Conservation (phyloP, 2,329 filamentous ascomycete species). For the Arthrocladium fulminans region DNA sequence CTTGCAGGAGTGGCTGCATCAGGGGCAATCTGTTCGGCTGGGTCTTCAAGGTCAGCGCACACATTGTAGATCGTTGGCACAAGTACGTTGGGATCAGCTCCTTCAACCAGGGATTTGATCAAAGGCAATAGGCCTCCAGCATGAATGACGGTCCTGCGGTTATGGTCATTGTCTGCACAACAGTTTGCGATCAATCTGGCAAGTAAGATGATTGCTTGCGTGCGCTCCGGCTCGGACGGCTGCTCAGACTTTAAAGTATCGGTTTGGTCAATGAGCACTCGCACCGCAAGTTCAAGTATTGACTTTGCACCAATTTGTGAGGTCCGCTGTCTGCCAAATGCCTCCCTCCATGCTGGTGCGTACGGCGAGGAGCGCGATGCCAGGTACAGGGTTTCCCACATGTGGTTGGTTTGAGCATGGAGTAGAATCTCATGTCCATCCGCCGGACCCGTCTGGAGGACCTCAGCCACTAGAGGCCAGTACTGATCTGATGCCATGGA, state of each 20-base stretch:
- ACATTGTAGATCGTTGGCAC: slow-evolving; percentile 22
- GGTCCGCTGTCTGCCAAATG: not conserved
- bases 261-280: slow-evolving; percentile 2
- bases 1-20: slow-evolving; percentile 1
- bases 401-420: not conserved
- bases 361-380: slow-evolving; percentile 6
- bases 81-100: slow-evolving; percentile 15
- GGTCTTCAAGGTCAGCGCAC: slow-evolving; percentile 19
- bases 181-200: slow-evolving; percentile 21
- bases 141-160: slow-evolving; percentile 17
- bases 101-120: slow-evolving; percentile 8
- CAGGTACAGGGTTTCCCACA: slow-evolving; percentile 3
- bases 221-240: not conserved
- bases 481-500: not conserved
- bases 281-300: slow-evolving; percentile 3
- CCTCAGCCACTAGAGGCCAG: not conserved
- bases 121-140: slow-evolving; percentile 15
- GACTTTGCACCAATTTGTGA: not conserved
- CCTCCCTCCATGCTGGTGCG: slow-evolving; percentile 3
- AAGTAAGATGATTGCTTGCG: not conserved
- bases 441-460: slow-evolving; percentile 4
- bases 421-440: not conserved
- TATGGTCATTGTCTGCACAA: slow-evolving; percentile 22
- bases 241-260: not conserved
- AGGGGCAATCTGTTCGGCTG: not conserved